Base-by-base conservation (phyloP, 148 eudicot genomes). In the Rhododendron mucronatum region DNA sequence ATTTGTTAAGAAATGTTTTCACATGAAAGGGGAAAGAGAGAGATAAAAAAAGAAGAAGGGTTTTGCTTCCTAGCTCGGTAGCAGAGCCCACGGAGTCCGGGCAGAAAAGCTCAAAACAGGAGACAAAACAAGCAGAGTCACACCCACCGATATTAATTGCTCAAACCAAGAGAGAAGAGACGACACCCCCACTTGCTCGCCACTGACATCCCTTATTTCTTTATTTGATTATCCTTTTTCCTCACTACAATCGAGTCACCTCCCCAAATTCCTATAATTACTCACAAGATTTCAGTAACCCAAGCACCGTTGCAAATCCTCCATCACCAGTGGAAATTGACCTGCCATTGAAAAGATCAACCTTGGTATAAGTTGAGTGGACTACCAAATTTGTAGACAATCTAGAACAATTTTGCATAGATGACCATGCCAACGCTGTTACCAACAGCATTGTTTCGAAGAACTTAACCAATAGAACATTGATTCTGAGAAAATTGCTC, bases 31-130 rank as follows among this genome's bases (percentile, higher is more conserved):
- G 83, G 82, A 84, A 86, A 85, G 84, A 87, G 74, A 71, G 50
- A 47, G 50, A 47, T 1, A 9, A 7, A 81, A 53, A 81, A 53
- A 85, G 87, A 9, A 59, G 81, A n/a, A 7, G 69, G 33, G 69
- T 88, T 85, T 33, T 93, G 93, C 91, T 92, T 87, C 95, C 95
- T 86, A 77, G 88, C 90, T 91, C 15, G 90, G 92, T 76, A 88
- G 90, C 95, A 93, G 78, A 88, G 87, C 88, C 91, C 97, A 92
- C 88, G 81, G 88, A 90, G 45, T 85, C 89, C 91, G 92, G 91
- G 83, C 88, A 87, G 84, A 86, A 85, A 84, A 82, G 84, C 89
- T 86, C 82, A 87, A 48, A 79, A 86, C 65, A 90, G 88, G 89
- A 88, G 85, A 90, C 91, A 94, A 77, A 63, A 12, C 55, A 81